These are phyloP conservation scores for Amanita polypyramis DNA, from an alignment of 768 basidiomycete species.

Conservation along the genomic window DNA sequence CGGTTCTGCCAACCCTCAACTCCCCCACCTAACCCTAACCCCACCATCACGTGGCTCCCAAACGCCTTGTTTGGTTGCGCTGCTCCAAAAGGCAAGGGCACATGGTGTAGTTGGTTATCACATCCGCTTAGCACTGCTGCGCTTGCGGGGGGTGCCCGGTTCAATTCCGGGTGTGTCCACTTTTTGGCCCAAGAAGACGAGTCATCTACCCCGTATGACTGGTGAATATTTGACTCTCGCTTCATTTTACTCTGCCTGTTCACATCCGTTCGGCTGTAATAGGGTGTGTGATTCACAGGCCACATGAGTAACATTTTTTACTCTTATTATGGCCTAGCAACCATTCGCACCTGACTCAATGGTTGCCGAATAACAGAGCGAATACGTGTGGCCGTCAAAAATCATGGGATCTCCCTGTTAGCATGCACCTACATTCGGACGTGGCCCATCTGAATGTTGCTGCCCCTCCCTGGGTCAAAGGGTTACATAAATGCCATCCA, in stretches of 20 bases:
- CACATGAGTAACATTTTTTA: neutral
- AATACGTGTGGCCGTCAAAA: neutral
- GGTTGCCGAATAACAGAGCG: neutral
- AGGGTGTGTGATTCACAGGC: neutral
- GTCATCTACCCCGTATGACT: neutral
- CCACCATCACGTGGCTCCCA: constrained; percentile 1
- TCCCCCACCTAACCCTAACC: constrained; percentile 5
- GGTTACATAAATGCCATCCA: too few relatives aligned
- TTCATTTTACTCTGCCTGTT: neutral
- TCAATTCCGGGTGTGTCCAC: constrained; percentile 10
- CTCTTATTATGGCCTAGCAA: neutral
- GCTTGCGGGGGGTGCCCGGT: constrained; percentile 9
- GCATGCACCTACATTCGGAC: too few relatives aligned
- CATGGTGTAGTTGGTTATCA: constrained; percentile 26
- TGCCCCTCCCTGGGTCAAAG: too few relatives aligned
- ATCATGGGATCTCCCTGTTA: too few relatives aligned
- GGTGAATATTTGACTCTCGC: neutral
- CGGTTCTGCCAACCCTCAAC: constrained; percentile 3
- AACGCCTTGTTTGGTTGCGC: neutral
- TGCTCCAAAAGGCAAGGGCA: constrained; percentile 10
- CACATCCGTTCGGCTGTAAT: too few relatives aligned
- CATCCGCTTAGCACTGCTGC: constrained; percentile 19
- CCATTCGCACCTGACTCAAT: neutral
- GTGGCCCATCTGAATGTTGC: too few relatives aligned
- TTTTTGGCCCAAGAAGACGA: neutral